phyloP scores from a whole-genome alignment of 2,329 filamentous ascomycete genomes.

The Fusarium paranaense region DNA sequence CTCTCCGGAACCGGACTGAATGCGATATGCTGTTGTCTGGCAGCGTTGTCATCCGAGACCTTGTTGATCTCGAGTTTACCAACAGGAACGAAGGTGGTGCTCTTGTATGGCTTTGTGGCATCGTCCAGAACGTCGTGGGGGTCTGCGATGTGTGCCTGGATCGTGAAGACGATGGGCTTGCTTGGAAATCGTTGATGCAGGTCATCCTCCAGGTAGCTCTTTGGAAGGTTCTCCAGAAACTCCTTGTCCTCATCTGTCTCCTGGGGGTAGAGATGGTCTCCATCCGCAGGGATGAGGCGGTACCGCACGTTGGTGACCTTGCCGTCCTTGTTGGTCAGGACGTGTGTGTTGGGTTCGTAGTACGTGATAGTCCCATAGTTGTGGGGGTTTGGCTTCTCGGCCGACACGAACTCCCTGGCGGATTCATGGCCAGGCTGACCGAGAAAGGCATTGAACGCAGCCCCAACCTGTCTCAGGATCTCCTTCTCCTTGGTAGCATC shows the following conservation, averaged over 20 bases:
- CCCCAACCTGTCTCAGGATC: background rate
- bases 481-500: slow-evolving; percentile 10
- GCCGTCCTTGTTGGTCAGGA: slow-evolving; percentile 18
- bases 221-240: background rate
- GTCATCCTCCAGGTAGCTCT: slow-evolving; percentile 23
- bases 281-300: slow-evolving; percentile 8
- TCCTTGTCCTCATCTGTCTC: background rate
- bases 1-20: slow-evolving; percentile 17
- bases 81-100: background rate
- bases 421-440: background rate
- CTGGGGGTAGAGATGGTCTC: slow-evolving; percentile 16
- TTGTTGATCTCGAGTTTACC: slow-evolving; percentile 25
- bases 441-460: background rate
- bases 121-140: slow-evolving; percentile 1
- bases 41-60: slow-evolving; percentile 8
- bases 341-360: slow-evolving; percentile 27
- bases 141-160: slow-evolving; percentile 26
- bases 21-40: slow-evolving; percentile 7
- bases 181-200: slow-evolving; percentile 5
- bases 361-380: slow-evolving; percentile 30
- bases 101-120: slow-evolving; percentile 7
- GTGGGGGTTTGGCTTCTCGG: slow-evolving; percentile 22
- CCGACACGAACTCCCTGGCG: slow-evolving; percentile 6
- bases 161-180: slow-evolving; percentile 21
- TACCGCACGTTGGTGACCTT: slow-evolving; percentile 18